phyloP scores from a whole-genome alignment of 495 filamentous ascomycete species.

The Penicillium canariense region DNA sequence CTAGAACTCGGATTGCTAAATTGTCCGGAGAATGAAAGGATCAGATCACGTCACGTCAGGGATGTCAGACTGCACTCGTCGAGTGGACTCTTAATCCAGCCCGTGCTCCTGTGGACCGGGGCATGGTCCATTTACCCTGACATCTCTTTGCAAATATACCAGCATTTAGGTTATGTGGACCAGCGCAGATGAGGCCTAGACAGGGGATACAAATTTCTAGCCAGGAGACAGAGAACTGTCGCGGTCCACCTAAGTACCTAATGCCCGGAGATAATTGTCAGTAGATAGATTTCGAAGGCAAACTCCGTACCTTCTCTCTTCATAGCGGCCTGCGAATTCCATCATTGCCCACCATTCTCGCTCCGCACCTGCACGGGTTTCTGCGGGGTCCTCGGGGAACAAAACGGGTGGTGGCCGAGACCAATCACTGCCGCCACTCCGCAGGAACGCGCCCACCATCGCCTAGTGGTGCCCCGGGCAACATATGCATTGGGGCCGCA shows the following conservation, averaged over 20 bases:
- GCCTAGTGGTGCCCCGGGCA: too few species aligned
- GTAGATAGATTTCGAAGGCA: background rate
- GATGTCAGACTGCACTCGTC: too few species aligned
- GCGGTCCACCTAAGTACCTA: too few species aligned
- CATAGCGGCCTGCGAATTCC: background rate
- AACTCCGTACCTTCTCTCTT: background rate
- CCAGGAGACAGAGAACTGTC: too few species aligned
- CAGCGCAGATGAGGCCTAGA: too few species aligned
- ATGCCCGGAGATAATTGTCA: background rate
- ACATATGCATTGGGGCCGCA: too few species aligned
- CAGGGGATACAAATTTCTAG: too few species aligned
- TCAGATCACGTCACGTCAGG: too few species aligned
- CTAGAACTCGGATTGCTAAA: background rate
- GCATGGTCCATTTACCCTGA: background rate
- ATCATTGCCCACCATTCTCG: background rate
- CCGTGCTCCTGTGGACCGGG: background rate
- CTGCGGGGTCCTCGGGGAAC: background rate
- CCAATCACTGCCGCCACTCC: background rate
- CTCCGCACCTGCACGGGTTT: background rate
- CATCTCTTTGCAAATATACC: background rate
- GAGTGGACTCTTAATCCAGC: too few species aligned
- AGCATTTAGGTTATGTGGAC: too few species aligned
- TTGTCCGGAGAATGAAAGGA: too few species aligned
- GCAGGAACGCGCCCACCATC: too few species aligned
- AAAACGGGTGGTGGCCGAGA: background rate